phyloP scores from a whole-genome alignment of 164 flowering plant genomes.

The Vitis vinifera region ASM3070453v1 NC_081809.1:26115501-26116000 shows the following conservation, averaged over 20 bases:
- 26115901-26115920: not conserved
- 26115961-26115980: no score
- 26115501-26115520: not conserved
- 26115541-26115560: not conserved
- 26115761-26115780: conserved; percentile 49
- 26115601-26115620: conserved; percentile 84
- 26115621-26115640: conserved; percentile 48
- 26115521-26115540: not conserved
- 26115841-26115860: not conserved
- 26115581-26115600: conserved; percentile 78
- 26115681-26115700: conserved; percentile 72
- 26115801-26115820: not conserved
- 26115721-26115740: conserved; percentile 43
- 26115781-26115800: conserved; percentile 5
- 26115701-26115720: conserved; percentile 36
- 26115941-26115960: not conserved
- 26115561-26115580: conserved; percentile 45
- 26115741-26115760: conserved; percentile 57
- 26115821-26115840: not conserved
- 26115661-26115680: conserved; percentile 59
- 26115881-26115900: not conserved
- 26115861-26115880: no score
- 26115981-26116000: no score
- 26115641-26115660: conserved; percentile 42
- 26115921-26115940: not conserved